Evolutionary conservation across 2,329 filamentous ascomycete genomes (phyloP).

Genomic region (Alternaria gaisen): DNA sequence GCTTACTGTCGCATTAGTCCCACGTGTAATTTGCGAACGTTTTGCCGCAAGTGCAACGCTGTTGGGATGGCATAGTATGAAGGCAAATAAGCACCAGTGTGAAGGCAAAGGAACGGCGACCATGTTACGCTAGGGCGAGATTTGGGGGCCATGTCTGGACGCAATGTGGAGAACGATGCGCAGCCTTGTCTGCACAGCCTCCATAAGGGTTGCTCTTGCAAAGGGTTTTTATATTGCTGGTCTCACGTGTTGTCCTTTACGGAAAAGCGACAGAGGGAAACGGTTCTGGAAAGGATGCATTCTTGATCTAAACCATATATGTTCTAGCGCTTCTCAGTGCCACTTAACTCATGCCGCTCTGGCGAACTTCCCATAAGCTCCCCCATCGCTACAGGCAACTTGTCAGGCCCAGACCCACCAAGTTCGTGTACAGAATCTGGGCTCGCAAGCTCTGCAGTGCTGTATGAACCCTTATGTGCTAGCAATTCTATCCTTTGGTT

Average conservation of each 20-base stretch:
- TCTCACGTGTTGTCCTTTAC: not conserved
- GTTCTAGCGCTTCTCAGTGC: not conserved
- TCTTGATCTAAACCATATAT: not conserved
- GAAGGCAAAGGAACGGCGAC: conserved; percentile 2
- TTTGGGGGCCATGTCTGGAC: conserved; percentile 9
- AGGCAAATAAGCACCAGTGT: conserved; percentile 2
- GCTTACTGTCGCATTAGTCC: conserved; percentile 20
- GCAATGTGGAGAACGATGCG: conserved; percentile 3
- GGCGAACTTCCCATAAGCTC: not conserved
- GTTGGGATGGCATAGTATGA: conserved; percentile 5
- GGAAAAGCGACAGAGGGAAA: not conserved
- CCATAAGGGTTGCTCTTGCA: conserved; percentile 2
- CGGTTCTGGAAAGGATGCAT: not conserved
- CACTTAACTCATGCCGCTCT: not conserved
- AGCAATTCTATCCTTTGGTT: not conserved
- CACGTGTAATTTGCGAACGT: not conserved
- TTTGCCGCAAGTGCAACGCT: conserved; percentile 5
- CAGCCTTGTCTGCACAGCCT: conserved; percentile 15
- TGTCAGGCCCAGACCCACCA: not conserved
- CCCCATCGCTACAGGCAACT: not conserved
- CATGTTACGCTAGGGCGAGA: conserved; percentile 7
- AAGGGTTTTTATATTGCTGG: not conserved
- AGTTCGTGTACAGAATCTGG: not conserved
- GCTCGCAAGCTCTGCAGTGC: not conserved
- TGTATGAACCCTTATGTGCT: not conserved